Evolutionary conservation across 2,329 filamentous ascomycete species (phyloP), one percentile per base, ranked within the genome.

Genomic region (Pyrenochaeta sp.): DNA sequence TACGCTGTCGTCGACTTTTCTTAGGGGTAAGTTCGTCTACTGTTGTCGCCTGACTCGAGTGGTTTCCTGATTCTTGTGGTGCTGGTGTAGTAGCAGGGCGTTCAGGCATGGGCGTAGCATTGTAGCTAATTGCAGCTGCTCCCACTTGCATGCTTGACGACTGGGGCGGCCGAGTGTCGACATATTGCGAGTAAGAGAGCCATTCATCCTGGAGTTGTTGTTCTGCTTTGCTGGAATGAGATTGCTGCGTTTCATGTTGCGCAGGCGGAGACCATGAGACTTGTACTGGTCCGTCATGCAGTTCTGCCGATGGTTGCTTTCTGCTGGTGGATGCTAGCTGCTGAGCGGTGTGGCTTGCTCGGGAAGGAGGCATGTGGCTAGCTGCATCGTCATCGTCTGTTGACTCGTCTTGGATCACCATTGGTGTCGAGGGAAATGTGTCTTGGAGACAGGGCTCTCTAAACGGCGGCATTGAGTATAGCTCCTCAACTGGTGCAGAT

Each of bases 21-120:
- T 48, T 56, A 0, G 71, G 69, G 1, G 69, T 71, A 24, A 66
- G 52, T 50, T 71, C 67, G 13, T 75, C 72, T 2, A 76, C 59
- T 2, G 74, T 77, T 8, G 74, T 77, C 0, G 74, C 74, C 64
- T 77, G 74, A 50, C 72, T 75, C 1, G 67, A 56, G 13, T 59
- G 50, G 22, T 58, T 42, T 4, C 36, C 55, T n/a, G 60, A 52
- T 15, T 55, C 47, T 19, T 55, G 52, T 1, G 51, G 56, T 22
- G 44, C 19, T 25, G 22, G 39, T 9, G 36, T 34, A 7, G 45
- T 42, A 40, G 37, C 12, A 6, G 30, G 52, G 37, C 15, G 39
- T 5, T 52, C 43, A 13, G 54, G 55, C 15, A 50, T 57, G 2
- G 72, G 70, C 0, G 72, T 71, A 1, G 61, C 61, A 40, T 68